phyloP scores from a whole-genome alignment of 306 rosid genomes.

The Begonia fuchsioides region DNA sequence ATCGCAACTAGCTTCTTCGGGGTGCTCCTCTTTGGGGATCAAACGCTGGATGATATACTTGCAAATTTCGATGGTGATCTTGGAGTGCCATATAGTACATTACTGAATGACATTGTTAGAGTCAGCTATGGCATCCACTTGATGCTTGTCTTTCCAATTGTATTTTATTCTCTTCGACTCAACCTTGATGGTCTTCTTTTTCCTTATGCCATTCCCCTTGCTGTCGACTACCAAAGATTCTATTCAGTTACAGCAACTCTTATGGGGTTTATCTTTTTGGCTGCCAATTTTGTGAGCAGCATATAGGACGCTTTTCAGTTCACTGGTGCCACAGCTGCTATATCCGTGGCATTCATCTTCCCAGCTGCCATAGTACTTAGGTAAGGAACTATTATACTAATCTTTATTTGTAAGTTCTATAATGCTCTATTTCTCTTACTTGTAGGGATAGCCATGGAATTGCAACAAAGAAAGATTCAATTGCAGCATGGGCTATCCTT shows the following conservation, averaged over 20 bases:
- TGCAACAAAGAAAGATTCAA: slow-evolving; percentile 41
- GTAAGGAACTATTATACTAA: slow-evolving; percentile 14
- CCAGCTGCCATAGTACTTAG: slow-evolving; percentile 52
- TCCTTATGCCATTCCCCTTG: slow-evolving; percentile 44
- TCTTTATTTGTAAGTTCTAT: too few relatives aligned
- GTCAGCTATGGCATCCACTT: slow-evolving; percentile 68
- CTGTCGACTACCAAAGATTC: slow-evolving; percentile 40
- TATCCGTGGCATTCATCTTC: slow-evolving; percentile 45
- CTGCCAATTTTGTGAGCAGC: slow-evolving; percentile 59
- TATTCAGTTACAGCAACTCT: slow-evolving; percentile 33
- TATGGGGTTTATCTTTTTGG: slow-evolving; percentile 41
- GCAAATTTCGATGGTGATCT: slow-evolving; percentile 71
- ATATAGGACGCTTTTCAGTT: slow-evolving; percentile 82
- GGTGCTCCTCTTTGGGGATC: slow-evolving; percentile 54
- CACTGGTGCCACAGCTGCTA: slow-evolving; percentile 65
- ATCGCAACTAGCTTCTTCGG: slow-evolving; percentile 48
- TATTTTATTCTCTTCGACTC: slow-evolving; percentile 63
- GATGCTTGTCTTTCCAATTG: slow-evolving; percentile 66
- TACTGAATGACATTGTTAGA: slow-evolving; percentile 54
- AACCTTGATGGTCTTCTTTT: slow-evolving; percentile 54
- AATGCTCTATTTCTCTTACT: background rate
- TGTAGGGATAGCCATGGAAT: slow-evolving; percentile 50
- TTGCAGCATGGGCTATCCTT: slow-evolving; percentile 45
- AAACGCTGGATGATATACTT: slow-evolving; percentile 50
- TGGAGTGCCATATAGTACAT: slow-evolving; percentile 43